A percentile compares a stretch with the other conserved stretches of the same genome.
Evolutionary conservation across 306 rosid species (phyloP).

Genomic region (Abrus pulchellus): DNA sequence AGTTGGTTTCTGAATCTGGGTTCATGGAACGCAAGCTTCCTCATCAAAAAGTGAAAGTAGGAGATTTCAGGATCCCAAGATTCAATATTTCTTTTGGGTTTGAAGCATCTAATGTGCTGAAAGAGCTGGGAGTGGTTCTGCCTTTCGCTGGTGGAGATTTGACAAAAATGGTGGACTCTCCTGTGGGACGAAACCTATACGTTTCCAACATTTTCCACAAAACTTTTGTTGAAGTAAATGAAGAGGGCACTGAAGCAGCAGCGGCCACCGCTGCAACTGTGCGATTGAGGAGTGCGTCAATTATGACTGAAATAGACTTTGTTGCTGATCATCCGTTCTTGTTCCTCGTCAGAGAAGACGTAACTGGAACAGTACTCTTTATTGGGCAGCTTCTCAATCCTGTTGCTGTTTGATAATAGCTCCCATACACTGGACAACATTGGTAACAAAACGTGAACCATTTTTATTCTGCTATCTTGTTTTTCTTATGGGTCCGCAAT

Average conservation of each 20-base stretch:
- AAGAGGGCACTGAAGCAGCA: conserved; percentile 91
- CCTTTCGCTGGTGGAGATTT: conserved; percentile 69
- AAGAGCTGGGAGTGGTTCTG: conserved; percentile 71
- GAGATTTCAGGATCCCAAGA: conserved; percentile 77
- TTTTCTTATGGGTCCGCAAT: not conserved
- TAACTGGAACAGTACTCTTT: conserved; percentile 73
- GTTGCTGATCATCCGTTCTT: conserved; percentile 89
- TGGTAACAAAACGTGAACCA: not conserved
- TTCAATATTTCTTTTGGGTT: conserved; percentile 79
- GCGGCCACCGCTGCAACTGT: conserved; percentile 63
- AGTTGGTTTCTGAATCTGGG: conserved; percentile 61
- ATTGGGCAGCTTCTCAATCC: conserved; percentile 83
- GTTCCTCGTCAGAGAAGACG: conserved; percentile 72
- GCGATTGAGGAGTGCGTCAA: not conserved
- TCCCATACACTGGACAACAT: not conserved
- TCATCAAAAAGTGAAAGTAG: conserved; percentile 50
- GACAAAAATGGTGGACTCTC: conserved; percentile 80
- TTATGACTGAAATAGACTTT: conserved; percentile 54
- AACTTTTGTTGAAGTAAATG: conserved; percentile 85
- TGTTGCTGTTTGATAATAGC: conserved; percentile 48
- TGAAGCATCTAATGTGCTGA: conserved; percentile 60
- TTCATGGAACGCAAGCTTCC: conserved; percentile 72
- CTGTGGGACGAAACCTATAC: conserved; percentile 47
- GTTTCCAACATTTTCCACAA: conserved; percentile 72
- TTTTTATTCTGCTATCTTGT: not conserved